phyloP scores from a whole-genome alignment of 306 rosid species.

The Quercus agrifolia region DNA sequence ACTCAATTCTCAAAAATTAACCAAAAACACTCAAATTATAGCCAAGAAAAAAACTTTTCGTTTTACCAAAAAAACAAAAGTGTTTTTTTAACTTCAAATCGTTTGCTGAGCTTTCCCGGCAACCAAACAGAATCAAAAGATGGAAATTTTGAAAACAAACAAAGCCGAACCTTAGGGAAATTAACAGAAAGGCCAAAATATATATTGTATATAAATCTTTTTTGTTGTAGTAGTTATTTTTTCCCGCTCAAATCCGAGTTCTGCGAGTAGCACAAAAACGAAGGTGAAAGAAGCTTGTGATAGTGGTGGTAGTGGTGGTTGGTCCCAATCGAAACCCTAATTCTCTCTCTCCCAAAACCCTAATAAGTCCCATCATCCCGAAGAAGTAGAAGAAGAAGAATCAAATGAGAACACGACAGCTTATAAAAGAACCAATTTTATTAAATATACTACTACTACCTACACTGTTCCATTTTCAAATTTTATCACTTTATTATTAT shows the following conservation, averaged over 20 bases:
- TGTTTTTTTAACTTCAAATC: background rate
- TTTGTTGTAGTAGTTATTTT: background rate
- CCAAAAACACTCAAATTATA: background rate
- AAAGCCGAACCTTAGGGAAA: constrained; percentile 32
- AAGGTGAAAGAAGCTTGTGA: background rate
- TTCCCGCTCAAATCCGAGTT: constrained; percentile 36
- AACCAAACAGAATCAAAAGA: constrained; percentile 22
- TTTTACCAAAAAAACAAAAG: background rate
- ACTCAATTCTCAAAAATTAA: too few relatives aligned
- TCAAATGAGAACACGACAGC: constrained; percentile 40
- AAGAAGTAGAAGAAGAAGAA: constrained; percentile 22
- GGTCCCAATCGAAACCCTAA: constrained; percentile 15
- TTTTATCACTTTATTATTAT: background rate
- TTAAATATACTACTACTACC: background rate
- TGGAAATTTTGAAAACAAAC: background rate
- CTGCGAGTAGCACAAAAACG: constrained; percentile 16
- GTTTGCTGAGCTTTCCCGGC: constrained; percentile 37
- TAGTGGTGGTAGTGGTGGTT: background rate
- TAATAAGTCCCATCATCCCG: constrained; percentile 28
- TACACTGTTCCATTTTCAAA: background rate
- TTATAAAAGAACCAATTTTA: constrained; percentile 20
- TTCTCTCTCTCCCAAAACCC: constrained; percentile 25
- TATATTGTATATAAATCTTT: too few relatives aligned
- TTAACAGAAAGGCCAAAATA: background rate
- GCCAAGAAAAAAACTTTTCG: background rate